phyloP scores from a whole-genome alignment of 2,329 filamentous ascomycete genomes.

The Pseudogymnoascus sp. region DNA sequence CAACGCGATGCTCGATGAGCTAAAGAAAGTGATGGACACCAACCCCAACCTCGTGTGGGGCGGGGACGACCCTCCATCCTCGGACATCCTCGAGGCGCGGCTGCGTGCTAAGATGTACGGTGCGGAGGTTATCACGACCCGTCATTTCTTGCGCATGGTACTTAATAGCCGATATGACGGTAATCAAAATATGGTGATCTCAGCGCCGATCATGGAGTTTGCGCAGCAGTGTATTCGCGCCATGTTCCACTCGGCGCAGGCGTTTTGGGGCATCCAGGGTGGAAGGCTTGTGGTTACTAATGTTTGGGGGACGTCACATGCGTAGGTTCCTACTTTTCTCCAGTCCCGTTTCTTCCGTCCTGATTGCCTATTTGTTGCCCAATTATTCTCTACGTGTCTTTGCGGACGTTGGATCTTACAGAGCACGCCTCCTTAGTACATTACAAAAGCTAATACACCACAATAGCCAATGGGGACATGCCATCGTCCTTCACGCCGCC shows the following conservation, averaged over 20 bases:
- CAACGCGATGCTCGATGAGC: conserved; percentile 38
- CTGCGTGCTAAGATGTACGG: conserved; percentile 94
- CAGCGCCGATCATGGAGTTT: conserved; percentile 41
- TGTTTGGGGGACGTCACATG: conserved; percentile 89
- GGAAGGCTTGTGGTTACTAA: conserved; percentile 82
- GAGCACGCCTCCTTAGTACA: conserved; percentile 1
- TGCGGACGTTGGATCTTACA: not conserved
- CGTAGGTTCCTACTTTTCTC: conserved; percentile 54
- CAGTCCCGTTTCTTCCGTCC: not conserved
- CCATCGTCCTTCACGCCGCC: conserved; percentile 80
- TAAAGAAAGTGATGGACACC: conserved; percentile 24
- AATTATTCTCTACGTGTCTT: conserved; percentile 1
- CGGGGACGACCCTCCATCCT: conserved; percentile 63
- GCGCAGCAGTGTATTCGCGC: conserved; percentile 50
- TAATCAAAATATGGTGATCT: conserved; percentile 28
- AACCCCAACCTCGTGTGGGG: conserved; percentile 38
- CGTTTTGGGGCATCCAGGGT: conserved; percentile 74
- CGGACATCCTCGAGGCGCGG: conserved; percentile 73
- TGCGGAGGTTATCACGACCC: conserved; percentile 80
- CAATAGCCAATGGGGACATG: conserved; percentile 82
- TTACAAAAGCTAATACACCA: conserved; percentile 20
- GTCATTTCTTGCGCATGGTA: conserved; percentile 62
- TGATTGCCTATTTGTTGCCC: not conserved
- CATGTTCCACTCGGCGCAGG: conserved; percentile 63
- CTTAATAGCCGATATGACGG: conserved; percentile 40